Conservation (phyloP, 2,329 filamentous ascomycete species). For the Fusarium cicatricum region DNA sequence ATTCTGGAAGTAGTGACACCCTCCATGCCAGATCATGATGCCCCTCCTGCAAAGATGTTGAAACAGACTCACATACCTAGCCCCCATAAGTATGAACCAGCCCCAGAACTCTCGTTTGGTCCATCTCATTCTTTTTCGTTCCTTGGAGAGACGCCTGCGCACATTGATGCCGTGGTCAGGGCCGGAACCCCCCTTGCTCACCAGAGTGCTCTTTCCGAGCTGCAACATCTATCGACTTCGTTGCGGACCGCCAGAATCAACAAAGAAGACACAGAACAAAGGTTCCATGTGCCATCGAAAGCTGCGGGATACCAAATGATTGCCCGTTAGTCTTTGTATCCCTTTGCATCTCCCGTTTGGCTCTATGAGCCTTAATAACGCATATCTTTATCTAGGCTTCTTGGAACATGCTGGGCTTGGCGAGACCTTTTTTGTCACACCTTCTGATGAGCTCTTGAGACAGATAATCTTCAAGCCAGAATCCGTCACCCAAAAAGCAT, state of each 20-base stretch:
- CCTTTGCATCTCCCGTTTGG: no score
- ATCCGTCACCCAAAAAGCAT: not conserved
- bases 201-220: not conserved
- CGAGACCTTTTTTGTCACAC: not conserved
- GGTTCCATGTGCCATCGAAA: not conserved
- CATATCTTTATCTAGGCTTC: not conserved
- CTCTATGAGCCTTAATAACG: not conserved
- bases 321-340: not conserved
- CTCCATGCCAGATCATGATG: not conserved
- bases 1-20: not conserved
- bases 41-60: not conserved
- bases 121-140: not conserved
- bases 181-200: not conserved
- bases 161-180: not conserved
- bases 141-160: not conserved
- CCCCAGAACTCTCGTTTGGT: not conserved
- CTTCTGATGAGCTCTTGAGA: not conserved
- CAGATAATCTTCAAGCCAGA: not conserved
- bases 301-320: slow-evolving; percentile 6
- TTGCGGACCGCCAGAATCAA: not conserved
- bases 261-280: not conserved
- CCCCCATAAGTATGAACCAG: not conserved
- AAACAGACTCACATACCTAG: no score
- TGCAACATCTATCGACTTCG: not conserved
- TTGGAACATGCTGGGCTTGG: not conserved